These are phyloP conservation scores for Gaeumannomyces sp. DNA, from an alignment of 2,329 filamentous ascomycete species.

Conservation along the genomic window DNA sequence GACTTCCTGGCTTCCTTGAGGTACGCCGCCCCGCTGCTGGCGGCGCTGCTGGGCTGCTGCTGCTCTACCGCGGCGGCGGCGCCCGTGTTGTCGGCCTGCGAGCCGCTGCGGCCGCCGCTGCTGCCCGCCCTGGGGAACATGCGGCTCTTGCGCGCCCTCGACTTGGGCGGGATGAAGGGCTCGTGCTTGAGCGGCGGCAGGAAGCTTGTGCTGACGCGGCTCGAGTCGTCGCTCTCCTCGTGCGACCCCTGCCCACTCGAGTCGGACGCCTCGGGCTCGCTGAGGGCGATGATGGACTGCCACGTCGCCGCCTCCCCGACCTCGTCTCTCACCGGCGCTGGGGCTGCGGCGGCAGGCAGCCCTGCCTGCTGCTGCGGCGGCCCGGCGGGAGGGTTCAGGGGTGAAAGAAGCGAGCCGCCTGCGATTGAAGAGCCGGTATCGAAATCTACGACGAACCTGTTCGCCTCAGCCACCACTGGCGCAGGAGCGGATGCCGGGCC, in stretches of 20 bases:
- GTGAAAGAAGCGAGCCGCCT: too few species aligned
- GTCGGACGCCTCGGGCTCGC: conserved; percentile 6
- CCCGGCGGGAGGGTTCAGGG: too few species aligned
- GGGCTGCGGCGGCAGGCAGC: neutral
- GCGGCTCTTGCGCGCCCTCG: conserved; percentile 12
- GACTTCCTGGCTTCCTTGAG: conserved; percentile 9
- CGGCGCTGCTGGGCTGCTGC: neutral
- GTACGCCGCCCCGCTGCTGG: conserved; percentile 6
- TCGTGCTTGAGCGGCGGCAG: conserved; percentile 34
- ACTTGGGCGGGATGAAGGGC: conserved; percentile 25
- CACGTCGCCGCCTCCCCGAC: neutral
- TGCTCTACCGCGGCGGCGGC: too few species aligned
- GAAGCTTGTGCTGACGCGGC: conserved; percentile 23
- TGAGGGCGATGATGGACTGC: neutral
- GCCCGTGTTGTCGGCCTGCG: neutral
- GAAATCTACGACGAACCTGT: too few species aligned
- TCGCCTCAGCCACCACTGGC: too few species aligned
- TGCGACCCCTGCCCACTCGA: conserved; percentile 2
- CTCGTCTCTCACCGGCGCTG: neutral
- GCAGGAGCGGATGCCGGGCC: too few species aligned
- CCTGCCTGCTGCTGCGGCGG: too few species aligned
- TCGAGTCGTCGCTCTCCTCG: conserved; percentile 7
- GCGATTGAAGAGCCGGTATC: too few species aligned
- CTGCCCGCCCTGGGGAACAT: neutral
- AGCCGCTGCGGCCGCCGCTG: neutral